Evolutionary conservation across 148 eudicot species (phyloP), one percentile per base, ranked within the genome.

Genomic region (Arbutus unedo): DNA sequence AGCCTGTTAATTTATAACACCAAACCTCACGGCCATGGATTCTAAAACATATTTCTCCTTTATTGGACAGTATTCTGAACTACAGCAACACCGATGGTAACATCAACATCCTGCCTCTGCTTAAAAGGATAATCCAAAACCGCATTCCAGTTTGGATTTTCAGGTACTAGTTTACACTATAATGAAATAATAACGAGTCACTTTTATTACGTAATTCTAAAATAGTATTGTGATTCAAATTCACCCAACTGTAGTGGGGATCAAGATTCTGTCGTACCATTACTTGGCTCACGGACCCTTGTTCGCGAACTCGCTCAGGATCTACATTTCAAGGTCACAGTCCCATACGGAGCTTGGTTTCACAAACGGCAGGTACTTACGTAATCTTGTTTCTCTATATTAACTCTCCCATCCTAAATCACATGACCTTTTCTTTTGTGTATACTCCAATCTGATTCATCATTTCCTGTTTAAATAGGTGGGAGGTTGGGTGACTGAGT

Each of bases 271-370:
- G 99, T 94, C 53, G 97, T 94, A 41, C 99, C 99, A 76, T 85
- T 96, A 81, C 91, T 96, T 45, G 99, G 99, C 6, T 93, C 99
- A 0, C 85, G 99, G 15, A 91, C 99, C 23, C 92, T 96, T 45
- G 94, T 96, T 18, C 94, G 98, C 1, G 99, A 94, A 85, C 93
- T 96, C 25, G 98, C 99, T 80, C 92, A 92, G 54, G 93, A 90
- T 82, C 89, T 96, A 53, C 56, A 89, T 23, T 87, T 90, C 89
- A 77, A 87, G 59, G 77, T 81, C 43, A 93, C 99, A 2, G 97
- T 96, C 71, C 98, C 99, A 14, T 96, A 96, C 86, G 94, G 93
- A 77, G 92, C 97, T 70, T 96, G 99, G 99, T 96, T 93, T 85
- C 98, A 94, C 92, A 90, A 93, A 85, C 85, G 84, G 31, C 99